Conservation (phyloP, 176 grass and related monocot genomes). For the Phoenix roebelenii region DNA sequence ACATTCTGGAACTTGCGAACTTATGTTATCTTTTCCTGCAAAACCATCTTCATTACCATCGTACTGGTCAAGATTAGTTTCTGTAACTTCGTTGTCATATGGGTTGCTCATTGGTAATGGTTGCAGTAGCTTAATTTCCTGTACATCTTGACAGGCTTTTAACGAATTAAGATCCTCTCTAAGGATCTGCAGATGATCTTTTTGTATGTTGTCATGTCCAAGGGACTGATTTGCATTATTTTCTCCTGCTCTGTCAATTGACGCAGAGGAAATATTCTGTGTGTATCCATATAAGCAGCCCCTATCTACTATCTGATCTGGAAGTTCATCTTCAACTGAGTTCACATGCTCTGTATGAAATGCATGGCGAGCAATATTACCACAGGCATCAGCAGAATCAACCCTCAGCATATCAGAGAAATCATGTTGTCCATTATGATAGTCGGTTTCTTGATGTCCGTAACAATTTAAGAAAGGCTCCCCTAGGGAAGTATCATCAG, state of each 20-base stretch:
- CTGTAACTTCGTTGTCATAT: slow-evolving; percentile 30
- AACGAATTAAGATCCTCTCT: slow-evolving; percentile 31
- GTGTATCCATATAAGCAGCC: slow-evolving; percentile 24
- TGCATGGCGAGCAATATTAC: slow-evolving; percentile 11
- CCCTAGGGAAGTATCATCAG: slow-evolving; percentile 33
- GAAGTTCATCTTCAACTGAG: slow-evolving; percentile 18
- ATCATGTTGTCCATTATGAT: slow-evolving; percentile 22
- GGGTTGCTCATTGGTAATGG: slow-evolving; percentile 24
- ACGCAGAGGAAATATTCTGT: background rate
- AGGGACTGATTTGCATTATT: slow-evolving; percentile 34
- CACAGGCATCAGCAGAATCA: background rate
- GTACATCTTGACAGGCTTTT: slow-evolving; percentile 27
- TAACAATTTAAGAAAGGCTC: slow-evolving; percentile 23
- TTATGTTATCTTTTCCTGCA: slow-evolving; percentile 11
- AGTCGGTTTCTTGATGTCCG: slow-evolving; percentile 22
- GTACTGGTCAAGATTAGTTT: slow-evolving; percentile 27
- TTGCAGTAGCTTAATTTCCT: slow-evolving; percentile 35
- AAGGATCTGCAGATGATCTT: slow-evolving; percentile 21
- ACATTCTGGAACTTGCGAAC: slow-evolving; percentile 19
- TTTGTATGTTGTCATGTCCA: slow-evolving; percentile 29
- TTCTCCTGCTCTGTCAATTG: background rate
- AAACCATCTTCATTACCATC: slow-evolving; percentile 30
- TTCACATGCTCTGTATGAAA: slow-evolving; percentile 32
- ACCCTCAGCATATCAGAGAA: slow-evolving; percentile 24
- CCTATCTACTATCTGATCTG: slow-evolving; percentile 22